Evolutionary conservation across 164 flowering plant genomes (phyloP), one percentile per base, ranked within the genome.

Genomic region (Magnolia officinalis): DNA sequence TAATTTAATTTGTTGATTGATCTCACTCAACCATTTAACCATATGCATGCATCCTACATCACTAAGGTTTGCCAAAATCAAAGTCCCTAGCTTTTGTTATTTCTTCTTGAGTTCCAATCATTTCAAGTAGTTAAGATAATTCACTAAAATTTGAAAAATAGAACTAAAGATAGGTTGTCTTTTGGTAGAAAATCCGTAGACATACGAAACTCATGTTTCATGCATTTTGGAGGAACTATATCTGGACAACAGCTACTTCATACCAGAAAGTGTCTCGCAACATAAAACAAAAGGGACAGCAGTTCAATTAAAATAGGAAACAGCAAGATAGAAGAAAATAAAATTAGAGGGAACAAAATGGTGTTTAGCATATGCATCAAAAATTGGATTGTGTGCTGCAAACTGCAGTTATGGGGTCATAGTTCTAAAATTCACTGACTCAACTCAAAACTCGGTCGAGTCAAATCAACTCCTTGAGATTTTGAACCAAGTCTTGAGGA

Each of bases 221-320:
- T 70, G 55, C 31, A 13, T 49, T 14, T 49, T 37, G 8, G 20
- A 20, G 20, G 72, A 70, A 51, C 63, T 23, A 51, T 71, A 51
- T 20, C 63, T 61, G 21, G 29, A 71, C 72, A 19, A 70, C 55
- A 70, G 72, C 55, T 67, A 67, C 45, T 67, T 29, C 24, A 67
- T 45, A 37, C 45, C 45, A 73, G 64, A 50, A 26, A 29, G 29
- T 20, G 63, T 51, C 67, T 18, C 14, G 49, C 19, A 50, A 74
- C 59, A 74, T n/a, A 49, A 74, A 74, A 70, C 51, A 26, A 71
- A 51, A 71, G 6, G 19, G 19, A n/a, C 20, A 10, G 45, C 16
- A 67, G 24, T 64, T 21, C 9, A n/a, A 21, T 19, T 31, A 11
- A 67, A n/a, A 67, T 24, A 67, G 13, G 14, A 70, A 70, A 70